A percentile compares a stretch with the other conserved stretches of the same genome.
These are phyloP conservation scores for Flaveria brownii DNA, from an alignment of 129 eudicot genomes.

Conservation along the genomic window DNA sequence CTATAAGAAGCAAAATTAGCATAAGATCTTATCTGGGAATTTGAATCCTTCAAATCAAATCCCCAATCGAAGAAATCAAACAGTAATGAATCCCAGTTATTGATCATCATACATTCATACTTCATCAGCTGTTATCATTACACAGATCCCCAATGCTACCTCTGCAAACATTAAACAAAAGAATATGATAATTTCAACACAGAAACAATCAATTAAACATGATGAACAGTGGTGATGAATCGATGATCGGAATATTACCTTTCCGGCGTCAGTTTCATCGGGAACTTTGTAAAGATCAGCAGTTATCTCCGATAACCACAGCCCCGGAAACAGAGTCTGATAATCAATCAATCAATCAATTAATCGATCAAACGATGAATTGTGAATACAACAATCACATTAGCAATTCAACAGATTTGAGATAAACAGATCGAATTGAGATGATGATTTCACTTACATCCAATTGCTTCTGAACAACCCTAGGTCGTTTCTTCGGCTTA, in stretches of 20 bases:
- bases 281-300: constrained; percentile 75
- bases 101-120: constrained; percentile 22
- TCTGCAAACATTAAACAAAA: constrained; percentile 28
- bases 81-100: background rate
- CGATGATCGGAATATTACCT: constrained; percentile 29
- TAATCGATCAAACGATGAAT: constrained; percentile 24
- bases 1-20: constrained; percentile 36
- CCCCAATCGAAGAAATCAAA: background rate
- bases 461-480: constrained; percentile 54
- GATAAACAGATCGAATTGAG: constrained; percentile 1
- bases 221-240: background rate
- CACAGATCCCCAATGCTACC: constrained; percentile 29
- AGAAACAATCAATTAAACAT: background rate
- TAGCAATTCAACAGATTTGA: background rate
- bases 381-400: constrained; percentile 31
- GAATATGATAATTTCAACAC: background rate
- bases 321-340: constrained; percentile 71
- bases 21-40: constrained; percentile 35
- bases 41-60: constrained; percentile 17
- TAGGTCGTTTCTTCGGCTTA: constrained; percentile 64
- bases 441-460: constrained; percentile 52
- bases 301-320: constrained; percentile 64
- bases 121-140: constrained; percentile 32
- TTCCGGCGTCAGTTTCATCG: constrained; percentile 42
- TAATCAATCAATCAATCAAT: constrained; percentile 16